phyloP scores from a whole-genome alignment of 192 early-diverging fungal species.

The Backusella australiensis region DNA sequence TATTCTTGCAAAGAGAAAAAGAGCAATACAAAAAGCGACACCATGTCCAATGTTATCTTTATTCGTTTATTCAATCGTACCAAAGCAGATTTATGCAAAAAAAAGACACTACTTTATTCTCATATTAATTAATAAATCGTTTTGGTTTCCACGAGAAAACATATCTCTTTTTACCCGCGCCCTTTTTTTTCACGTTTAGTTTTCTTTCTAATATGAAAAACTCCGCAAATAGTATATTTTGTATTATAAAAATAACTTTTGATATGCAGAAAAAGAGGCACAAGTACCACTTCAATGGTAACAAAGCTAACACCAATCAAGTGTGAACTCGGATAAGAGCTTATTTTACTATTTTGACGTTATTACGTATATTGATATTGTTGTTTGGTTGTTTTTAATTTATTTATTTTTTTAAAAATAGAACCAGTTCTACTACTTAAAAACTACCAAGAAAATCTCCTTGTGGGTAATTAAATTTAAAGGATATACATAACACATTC shows the following conservation, averaged over 20 bases:
- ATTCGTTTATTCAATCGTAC: no score
- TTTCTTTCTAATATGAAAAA: neutral
- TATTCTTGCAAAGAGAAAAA: no score
- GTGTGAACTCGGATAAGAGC: neutral
- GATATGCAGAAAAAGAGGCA: constrained; percentile 6
- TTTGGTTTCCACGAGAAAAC: neutral
- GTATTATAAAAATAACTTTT: neutral
- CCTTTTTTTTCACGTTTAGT: neutral
- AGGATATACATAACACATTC: neutral
- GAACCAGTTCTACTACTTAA: neutral
- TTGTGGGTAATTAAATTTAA: neutral
- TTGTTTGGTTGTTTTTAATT: neutral
- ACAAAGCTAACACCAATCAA: constrained; percentile 4
- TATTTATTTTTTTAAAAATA: neutral
- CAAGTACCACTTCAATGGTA: neutral
- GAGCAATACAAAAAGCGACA: no score
- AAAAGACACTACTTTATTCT: neutral
- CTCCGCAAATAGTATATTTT: neutral
- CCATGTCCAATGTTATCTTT: no score
- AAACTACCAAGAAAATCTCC: neutral
- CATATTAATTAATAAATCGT: neutral
- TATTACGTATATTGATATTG: neutral
- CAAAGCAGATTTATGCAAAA: no score
- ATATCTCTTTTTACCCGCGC: neutral
- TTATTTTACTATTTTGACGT: neutral